A percentile compares a stretch with the other conserved stretches of the same genome.
Evolutionary conservation across 139 green algal species (phyloP).

Genomic region (Chlamydomonas incerta): DNA sequence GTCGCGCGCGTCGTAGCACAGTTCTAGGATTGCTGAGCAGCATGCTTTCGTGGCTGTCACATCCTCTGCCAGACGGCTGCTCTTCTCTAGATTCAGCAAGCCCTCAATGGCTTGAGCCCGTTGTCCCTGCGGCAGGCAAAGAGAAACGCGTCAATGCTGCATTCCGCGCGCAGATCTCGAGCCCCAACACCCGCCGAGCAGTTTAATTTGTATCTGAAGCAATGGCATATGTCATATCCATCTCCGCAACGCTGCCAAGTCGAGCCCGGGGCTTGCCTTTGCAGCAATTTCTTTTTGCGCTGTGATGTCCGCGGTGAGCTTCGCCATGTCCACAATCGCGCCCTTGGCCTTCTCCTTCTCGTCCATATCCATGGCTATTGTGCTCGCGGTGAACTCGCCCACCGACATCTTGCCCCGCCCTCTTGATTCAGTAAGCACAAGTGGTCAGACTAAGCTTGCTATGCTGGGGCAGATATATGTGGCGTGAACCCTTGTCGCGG

Average conservation of each 20-base stretch:
- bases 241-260: no score
- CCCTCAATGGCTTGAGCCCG: conserved; percentile 75
- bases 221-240: no score
- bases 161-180: conserved; percentile 11
- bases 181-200: neutral
- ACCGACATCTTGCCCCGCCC: conserved; percentile 43
- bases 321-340: conserved; percentile 65
- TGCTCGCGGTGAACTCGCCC: conserved; percentile 67
- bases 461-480: neutral
- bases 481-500: neutral
- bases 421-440: no score
- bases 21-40: conserved; percentile 88
- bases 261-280: conserved; percentile 50
- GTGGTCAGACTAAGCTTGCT: neutral
- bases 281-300: conserved; percentile 51
- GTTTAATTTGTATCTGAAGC: neutral
- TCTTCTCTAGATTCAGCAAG: conserved; percentile 90
- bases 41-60: conserved; percentile 79
- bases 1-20: conserved; percentile 78
- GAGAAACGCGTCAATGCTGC: neutral
- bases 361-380: conserved; percentile 70
- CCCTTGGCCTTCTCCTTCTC: conserved; percentile 65
- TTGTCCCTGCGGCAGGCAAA: conserved; percentile 29
- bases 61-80: conserved; percentile 86
- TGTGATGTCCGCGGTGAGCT: conserved; percentile 69